Conservation (phyloP, 352 stramenopile species). For the Phytophthora colocasiae region DNA sequence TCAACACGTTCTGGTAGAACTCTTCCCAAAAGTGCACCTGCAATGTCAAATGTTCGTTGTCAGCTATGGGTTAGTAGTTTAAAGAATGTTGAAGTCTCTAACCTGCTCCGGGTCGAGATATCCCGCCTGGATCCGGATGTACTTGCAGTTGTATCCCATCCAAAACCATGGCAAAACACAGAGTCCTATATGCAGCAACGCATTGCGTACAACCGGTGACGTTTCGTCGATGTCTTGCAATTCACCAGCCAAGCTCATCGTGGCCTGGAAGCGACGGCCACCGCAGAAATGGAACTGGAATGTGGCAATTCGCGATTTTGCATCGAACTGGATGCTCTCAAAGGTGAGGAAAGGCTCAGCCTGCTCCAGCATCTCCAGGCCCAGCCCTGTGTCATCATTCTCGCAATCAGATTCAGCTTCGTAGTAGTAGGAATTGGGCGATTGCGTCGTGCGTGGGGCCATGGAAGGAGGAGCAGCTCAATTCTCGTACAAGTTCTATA, state of each 20-base stretch:
- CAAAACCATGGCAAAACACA: constrained; percentile 52
- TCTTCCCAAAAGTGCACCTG: constrained; percentile 48
- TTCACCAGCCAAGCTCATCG: constrained; percentile 30
- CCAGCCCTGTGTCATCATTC: constrained; percentile 28
- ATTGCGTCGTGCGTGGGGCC: constrained; percentile 10
- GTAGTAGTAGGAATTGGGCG: constrained; percentile 22
- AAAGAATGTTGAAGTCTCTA: neutral
- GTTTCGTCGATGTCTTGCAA: constrained; percentile 11
- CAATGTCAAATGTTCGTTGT: neutral
- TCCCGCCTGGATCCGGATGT: constrained; percentile 45
- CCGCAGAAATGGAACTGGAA: constrained; percentile 54
- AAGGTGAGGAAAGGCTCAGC: constrained; percentile 46
- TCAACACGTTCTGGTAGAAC: constrained; percentile 52
- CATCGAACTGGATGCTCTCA: constrained; percentile 36
- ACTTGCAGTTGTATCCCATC: constrained; percentile 51
- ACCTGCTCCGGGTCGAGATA: constrained; percentile 43
- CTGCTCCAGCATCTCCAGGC: constrained; percentile 40
- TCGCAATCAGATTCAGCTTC: constrained; percentile 31
- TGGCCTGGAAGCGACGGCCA: constrained; percentile 39
- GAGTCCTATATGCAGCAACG: constrained; percentile 44
- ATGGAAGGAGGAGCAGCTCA: constrained; percentile 13
- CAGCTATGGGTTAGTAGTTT: neutral
- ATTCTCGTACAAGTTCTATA: neutral
- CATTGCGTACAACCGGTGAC: constrained; percentile 27
- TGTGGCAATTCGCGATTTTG: constrained; percentile 11